Percentiles rank a stretch among this genome's conserved stretches.
Evolutionary conservation across 495 filamentous ascomycete genomes (phyloP).

Genomic region (Xylaria acuta): DNA sequence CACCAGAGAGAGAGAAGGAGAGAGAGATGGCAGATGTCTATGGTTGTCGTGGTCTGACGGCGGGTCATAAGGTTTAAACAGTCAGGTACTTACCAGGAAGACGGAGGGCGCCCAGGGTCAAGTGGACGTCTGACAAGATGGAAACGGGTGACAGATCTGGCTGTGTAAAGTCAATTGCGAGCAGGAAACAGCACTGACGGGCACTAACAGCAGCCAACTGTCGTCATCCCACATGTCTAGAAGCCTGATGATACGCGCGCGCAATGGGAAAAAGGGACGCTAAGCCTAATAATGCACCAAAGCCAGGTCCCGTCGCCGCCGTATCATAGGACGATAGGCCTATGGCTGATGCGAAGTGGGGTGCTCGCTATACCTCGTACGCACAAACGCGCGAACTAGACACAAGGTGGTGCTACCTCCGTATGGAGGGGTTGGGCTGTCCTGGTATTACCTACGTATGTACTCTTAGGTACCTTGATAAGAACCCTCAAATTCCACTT

Average conservation of each 20-base stretch:
- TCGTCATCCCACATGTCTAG: conserved; percentile 53
- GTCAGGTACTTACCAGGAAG: conserved; percentile 27
- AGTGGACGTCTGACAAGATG: conserved; percentile 29
- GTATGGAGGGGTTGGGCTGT: conserved; percentile 10
- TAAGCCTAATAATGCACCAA: conserved; percentile 7
- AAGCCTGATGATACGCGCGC: conserved; percentile 17
- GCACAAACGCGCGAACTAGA: not conserved
- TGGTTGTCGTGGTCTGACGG: conserved; percentile 25
- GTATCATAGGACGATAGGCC: not conserved
- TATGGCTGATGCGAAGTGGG: not conserved
- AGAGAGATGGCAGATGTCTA: not conserved
- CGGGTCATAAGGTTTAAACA: conserved; percentile 48
- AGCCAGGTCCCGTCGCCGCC: not conserved
- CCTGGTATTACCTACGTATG: not conserved
- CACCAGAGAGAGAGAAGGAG: not conserved
- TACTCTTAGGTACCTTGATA: not conserved
- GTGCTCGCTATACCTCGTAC: not conserved
- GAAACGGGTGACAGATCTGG: conserved; percentile 32
- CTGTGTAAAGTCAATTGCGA: conserved; percentile 23
- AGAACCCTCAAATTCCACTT: conserved; percentile 10
- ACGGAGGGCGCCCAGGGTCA: conserved; percentile 29
- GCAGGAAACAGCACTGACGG: conserved; percentile 28
- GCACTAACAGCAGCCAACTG: conserved; percentile 46
- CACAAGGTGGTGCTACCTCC: not conserved
- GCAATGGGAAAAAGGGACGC: not conserved